Evolutionary conservation across 306 rosid species (phyloP).

Genomic region (Prunus kanzakura): DNA sequence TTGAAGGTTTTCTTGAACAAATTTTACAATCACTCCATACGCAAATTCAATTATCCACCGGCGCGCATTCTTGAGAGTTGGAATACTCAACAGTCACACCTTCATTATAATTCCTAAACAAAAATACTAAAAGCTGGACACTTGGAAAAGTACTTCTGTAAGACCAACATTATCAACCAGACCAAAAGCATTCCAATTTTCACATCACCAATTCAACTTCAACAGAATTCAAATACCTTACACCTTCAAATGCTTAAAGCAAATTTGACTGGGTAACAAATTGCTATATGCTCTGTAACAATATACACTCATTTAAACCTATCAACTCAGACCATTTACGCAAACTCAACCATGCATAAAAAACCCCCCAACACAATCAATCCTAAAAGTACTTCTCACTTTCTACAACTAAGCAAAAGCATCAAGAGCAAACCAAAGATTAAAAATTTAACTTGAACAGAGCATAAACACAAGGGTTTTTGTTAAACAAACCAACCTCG

Average conservation of each 20-base stretch:
- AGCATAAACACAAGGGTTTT: neutral
- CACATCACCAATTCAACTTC: neutral
- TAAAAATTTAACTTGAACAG: neutral
- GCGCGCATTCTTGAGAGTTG: neutral
- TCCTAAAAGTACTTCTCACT: neutral
- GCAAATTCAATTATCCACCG: neutral
- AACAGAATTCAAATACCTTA: neutral
- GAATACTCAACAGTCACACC: neutral
- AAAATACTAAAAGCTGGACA: neutral
- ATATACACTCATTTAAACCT: neutral
- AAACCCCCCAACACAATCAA: neutral
- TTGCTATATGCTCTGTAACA: neutral
- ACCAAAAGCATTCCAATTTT: neutral
- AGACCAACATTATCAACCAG: neutral
- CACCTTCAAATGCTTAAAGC: neutral
- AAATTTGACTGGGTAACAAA: neutral
- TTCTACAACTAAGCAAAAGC: neutral
- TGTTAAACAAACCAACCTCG: slow-evolving; percentile 50
- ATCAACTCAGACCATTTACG: neutral
- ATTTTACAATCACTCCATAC: neutral
- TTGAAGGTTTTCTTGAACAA: neutral
- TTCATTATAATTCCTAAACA: neutral
- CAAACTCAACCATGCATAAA: neutral
- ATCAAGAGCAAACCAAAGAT: neutral
- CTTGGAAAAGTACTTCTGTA: neutral